Evolutionary conservation across 495 filamentous ascomycete genomes (phyloP).

Genomic region (Penicillium pancosmium): DNA sequence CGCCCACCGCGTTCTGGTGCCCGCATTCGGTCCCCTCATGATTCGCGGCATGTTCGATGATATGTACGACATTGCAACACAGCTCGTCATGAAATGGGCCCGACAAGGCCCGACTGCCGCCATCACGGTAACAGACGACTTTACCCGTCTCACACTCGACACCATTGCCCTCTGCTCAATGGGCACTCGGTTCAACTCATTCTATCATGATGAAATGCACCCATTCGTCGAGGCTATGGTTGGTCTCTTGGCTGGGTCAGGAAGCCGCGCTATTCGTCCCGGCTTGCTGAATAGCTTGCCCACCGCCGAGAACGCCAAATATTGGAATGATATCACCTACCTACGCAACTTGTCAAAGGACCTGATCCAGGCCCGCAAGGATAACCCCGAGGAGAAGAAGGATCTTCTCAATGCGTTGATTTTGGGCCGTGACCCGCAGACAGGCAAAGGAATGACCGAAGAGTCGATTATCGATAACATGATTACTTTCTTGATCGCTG

Average conservation of each 20-base stretch:
- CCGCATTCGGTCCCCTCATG: conserved; percentile 71
- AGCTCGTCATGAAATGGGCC: conserved; percentile 77
- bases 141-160: conserved; percentile 74
- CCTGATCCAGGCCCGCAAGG: conserved; percentile 60
- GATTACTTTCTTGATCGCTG: conserved; percentile 71
- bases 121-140: conserved; percentile 69
- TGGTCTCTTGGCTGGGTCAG: conserved; percentile 58
- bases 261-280: conserved; percentile 53
- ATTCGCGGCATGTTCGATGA: conserved; percentile 72
- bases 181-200: conserved; percentile 76
- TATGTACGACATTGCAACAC: conserved; percentile 73
- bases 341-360: conserved; percentile 58
- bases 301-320: conserved; percentile 57
- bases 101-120: conserved; percentile 58
- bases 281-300: conserved; percentile 52
- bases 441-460: conserved; percentile 63
- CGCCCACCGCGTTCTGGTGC: conserved; percentile 68
- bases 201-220: conserved; percentile 67
- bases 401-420: conserved; percentile 75
- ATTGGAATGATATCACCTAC: conserved; percentile 57
- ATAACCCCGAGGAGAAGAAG: conserved; percentile 58
- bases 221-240: conserved; percentile 70
- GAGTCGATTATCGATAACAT: conserved; percentile 68
- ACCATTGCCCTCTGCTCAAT: conserved; percentile 74
- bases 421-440: conserved; percentile 65